A percentile compares a stretch with the other conserved stretches of the same genome.
phyloP scores from a whole-genome alignment of 257 asterid genomes.

The Verbena officinalis region DNA sequence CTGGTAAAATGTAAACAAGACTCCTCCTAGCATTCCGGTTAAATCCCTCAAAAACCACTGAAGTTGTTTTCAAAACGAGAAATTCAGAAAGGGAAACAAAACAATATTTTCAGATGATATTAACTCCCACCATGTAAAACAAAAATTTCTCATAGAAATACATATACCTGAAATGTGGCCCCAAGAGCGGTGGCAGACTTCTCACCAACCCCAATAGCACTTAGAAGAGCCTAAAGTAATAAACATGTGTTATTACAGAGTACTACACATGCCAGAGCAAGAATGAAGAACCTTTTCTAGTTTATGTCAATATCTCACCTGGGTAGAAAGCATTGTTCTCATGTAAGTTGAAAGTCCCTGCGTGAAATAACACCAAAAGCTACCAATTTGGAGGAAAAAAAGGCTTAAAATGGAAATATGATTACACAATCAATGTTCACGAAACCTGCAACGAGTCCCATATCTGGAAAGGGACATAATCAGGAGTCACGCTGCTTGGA shows the following conservation, averaged over 20 bases:
- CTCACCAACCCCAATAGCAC: constrained; percentile 99
- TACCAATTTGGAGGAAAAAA: constrained; percentile 14
- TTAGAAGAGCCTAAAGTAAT: constrained; percentile 75
- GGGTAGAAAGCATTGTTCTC: constrained; percentile 95
- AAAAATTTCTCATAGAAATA: neutral
- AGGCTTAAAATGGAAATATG: constrained; percentile 2
- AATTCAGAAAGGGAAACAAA: constrained; percentile 4
- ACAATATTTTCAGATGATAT: constrained; percentile 7
- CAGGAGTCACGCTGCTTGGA: constrained; percentile 92
- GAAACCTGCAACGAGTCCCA: constrained; percentile 99
- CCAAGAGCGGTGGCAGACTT: constrained; percentile 95
- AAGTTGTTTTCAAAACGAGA: constrained; percentile 24
- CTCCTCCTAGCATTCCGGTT: constrained; percentile 96
- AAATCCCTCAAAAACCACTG: constrained; percentile 98
- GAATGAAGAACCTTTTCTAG: neutral
- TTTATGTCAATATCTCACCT: constrained; percentile 44
- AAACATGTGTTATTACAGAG: constrained; percentile 11
- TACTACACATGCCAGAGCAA: constrained; percentile 12
- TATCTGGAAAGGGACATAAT: constrained; percentile 80
- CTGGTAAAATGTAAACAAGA: constrained; percentile 92
- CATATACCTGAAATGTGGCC: constrained; percentile 87
- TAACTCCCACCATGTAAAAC: constrained; percentile 4
- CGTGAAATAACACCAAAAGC: constrained; percentile 17
- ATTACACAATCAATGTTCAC: neutral
- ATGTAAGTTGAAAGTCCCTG: constrained; percentile 98